phyloP scores from a whole-genome alignment of 177 flowering plant genomes.

The Vitis hybrid region DNA sequence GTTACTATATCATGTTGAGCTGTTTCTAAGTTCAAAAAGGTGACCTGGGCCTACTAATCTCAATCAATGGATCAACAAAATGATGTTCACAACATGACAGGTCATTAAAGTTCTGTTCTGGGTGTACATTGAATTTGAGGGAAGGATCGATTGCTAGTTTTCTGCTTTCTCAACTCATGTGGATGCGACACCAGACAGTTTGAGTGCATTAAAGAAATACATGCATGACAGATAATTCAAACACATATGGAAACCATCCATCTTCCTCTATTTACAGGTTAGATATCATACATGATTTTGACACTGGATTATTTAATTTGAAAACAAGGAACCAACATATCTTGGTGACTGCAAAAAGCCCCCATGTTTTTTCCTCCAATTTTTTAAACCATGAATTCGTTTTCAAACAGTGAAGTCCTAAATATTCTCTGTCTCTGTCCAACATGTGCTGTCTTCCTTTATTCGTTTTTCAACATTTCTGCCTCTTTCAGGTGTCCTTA shows the following conservation, averaged over 20 bases:
- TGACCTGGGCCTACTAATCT: slow-evolving; percentile 4
- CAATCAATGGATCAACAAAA: slow-evolving; percentile 11
- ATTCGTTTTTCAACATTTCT: background rate
- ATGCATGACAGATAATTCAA: background rate
- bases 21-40: slow-evolving; percentile 3
- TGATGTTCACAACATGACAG: slow-evolving; percentile 13
- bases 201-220: background rate
- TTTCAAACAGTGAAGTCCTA: background rate
- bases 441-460: background rate
- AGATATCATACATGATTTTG: background rate
- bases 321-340: background rate
- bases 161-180: background rate
- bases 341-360: background rate
- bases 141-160: slow-evolving; percentile 3
- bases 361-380: background rate
- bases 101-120: slow-evolving; percentile 1
- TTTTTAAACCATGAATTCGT: background rate
- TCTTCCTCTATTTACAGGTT: background rate
- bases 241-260: background rate
- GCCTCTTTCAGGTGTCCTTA: background rate
- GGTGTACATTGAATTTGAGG: background rate
- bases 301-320: background rate
- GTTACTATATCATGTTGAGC: background rate
- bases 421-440: background rate
- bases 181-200: background rate